phyloP scores from a whole-genome alignment of 805 yeast species.

The Tetrapisispora fleetii region DNA sequence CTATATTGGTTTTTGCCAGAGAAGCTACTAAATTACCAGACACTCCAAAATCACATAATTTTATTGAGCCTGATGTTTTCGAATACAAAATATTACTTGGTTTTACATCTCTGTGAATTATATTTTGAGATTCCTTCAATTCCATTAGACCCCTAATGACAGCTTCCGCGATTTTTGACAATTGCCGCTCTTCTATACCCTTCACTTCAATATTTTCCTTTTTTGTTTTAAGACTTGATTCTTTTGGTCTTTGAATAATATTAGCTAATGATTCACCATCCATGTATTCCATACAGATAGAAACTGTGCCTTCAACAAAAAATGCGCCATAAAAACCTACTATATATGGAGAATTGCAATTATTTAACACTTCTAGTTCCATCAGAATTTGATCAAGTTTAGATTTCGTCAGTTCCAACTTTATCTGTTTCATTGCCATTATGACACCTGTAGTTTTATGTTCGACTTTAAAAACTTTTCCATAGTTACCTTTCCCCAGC shows the following conservation, averaged over 20 bases:
- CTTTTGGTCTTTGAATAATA: conserved; percentile 45
- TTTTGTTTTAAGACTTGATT: not conserved
- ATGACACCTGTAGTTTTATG: conserved; percentile 85
- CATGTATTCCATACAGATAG: conserved; percentile 97
- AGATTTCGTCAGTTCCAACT: conserved; percentile 86
- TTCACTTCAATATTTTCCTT: conserved; percentile 17
- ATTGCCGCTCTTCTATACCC: conserved; percentile 66
- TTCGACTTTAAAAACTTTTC: conserved; percentile 84
- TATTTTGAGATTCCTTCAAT: conserved; percentile 81
- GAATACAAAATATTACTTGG: conserved; percentile 89
- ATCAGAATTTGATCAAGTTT: conserved; percentile 87
- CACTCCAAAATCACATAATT: conserved; percentile 93
- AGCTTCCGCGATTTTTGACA: conserved; percentile 70
- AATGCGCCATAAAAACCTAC: conserved; percentile 97
- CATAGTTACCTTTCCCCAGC: conserved; percentile 92
- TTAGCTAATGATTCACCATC: conserved; percentile 91
- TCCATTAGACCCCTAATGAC: conserved; percentile 75
- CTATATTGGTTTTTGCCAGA: conserved; percentile 88
- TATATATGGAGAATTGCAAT: conserved; percentile 83
- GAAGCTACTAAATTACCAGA: conserved; percentile 94
- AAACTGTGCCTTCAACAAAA: conserved; percentile 94
- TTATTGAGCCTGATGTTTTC: conserved; percentile 64
- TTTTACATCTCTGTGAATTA: conserved; percentile 92
- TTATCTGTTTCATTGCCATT: conserved; percentile 96
- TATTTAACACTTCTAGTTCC: conserved; percentile 91